phyloP scores from a whole-genome alignment of 2,329 filamentous ascomycete genomes.

The Akanthomyces uredinophilus region DNA sequence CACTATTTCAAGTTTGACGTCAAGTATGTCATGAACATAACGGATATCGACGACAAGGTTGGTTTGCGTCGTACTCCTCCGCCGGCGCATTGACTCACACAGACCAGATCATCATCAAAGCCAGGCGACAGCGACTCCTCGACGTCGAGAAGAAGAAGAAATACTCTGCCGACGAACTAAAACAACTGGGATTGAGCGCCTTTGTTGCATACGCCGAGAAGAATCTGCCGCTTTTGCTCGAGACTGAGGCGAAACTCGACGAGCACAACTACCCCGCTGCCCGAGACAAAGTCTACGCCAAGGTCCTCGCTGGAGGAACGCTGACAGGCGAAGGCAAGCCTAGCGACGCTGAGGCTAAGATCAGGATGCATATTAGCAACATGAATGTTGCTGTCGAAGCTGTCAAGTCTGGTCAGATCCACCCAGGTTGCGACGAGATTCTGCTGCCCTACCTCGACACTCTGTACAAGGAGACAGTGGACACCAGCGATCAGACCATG shows the following conservation, averaged over 20 bases:
- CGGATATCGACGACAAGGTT: constrained; percentile 74
- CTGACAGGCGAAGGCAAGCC: constrained; percentile 54
- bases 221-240: constrained; percentile 49
- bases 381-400: constrained; percentile 47
- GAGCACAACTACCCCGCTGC: constrained; percentile 45
- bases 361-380: constrained; percentile 80
- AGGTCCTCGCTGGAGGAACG: constrained; percentile 50
- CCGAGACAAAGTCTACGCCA: constrained; percentile 49
- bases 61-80: constrained; percentile 8
- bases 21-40: constrained; percentile 90
- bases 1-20: constrained; percentile 82
- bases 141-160: constrained; percentile 71
- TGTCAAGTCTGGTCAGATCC: constrained; percentile 44
- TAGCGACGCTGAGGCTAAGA: constrained; percentile 76
- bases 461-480: constrained; percentile 56
- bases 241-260: constrained; percentile 39
- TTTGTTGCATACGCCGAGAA: constrained; percentile 52
- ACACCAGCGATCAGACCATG: constrained; percentile 61
- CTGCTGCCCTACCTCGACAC: constrained; percentile 79
- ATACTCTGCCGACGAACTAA: constrained; percentile 42
- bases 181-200: constrained; percentile 45
- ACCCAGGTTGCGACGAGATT: constrained; percentile 57
- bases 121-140: constrained; percentile 75
- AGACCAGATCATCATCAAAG: constrained; percentile 51
- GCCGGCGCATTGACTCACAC: not conserved